Base-by-base conservation (phyloP, 345 rosid genomes). In the Nephelium lappaceum region DNA sequence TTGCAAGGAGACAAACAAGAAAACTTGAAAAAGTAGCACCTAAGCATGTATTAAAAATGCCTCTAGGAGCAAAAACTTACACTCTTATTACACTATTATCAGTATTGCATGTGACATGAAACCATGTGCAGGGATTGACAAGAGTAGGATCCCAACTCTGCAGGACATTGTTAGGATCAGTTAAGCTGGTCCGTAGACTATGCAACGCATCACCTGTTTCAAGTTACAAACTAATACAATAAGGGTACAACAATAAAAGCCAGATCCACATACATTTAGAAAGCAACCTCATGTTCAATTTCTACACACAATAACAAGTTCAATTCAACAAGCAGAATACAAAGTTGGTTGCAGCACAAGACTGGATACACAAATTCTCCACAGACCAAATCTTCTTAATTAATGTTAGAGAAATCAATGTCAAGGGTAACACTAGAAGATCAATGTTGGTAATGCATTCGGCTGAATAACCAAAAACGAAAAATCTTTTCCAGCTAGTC, bases 81-180 rank as follows among this genome's bases (percentile, higher is more conserved):
- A 95, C 98, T 87, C 99, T 85, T 67, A 92, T 92, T 58, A 95
- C 98, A 82, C 99, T 95, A 78, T 93, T 92, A 73, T 95, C 99
- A 78, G 91, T 92, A 90, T 95, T 91, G 78, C 99, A 95, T 18
- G 98, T 93, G 67, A 95, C 96, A 69, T 95, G 99, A 82, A 93
- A 93, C 99, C 99, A 95, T 14, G 99, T 93, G 83, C 99, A 93
- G 63, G 98, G 98, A 77, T 93, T 92, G 79, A 93, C 99, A 77
- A 95, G 99, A 27, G 97, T 93, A 67, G 97, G 95, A 84, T 95
- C 99, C 99, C 99, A 95, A 84, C 99, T 95, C 83, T 93, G 98
- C 77, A 95, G 88, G 71, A 95, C 96, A 86, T 90, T 93, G 86
- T 87, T 90, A 16, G 99, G 99, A 89, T 95, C 99, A 79, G 71